phyloP scores from a whole-genome alignment of 2,329 filamentous ascomycete species.

The Colletotrichum sp. region DNA sequence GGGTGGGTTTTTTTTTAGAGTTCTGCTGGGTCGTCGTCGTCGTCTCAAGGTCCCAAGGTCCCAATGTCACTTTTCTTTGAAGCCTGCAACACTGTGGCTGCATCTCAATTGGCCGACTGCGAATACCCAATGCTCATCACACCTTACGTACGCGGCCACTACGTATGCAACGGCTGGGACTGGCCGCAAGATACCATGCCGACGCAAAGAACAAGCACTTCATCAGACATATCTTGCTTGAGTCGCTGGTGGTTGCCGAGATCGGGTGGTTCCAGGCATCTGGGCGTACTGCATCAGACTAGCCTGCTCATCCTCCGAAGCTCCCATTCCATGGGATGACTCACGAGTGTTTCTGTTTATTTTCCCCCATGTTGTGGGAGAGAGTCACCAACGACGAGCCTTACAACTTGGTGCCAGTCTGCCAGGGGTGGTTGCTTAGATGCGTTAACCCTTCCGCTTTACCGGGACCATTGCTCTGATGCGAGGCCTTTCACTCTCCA shows the following conservation, averaged over 20 bases:
- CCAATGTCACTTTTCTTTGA: neutral
- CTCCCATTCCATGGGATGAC: slow-evolving; percentile 3
- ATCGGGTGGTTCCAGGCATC: neutral
- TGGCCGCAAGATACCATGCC: neutral
- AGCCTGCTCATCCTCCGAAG: neutral
- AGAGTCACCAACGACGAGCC: neutral
- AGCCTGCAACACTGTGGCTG: neutral
- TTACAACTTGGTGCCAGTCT: neutral
- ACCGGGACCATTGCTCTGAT: neutral
- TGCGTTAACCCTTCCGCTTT: slow-evolving; percentile 1
- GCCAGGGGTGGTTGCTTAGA: neutral
- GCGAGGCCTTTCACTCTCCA: neutral
- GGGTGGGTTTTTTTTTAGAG: neutral
- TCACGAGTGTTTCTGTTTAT: slow-evolving; percentile 10
- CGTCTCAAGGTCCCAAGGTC: neutral
- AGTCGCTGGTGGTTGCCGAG: neutral
- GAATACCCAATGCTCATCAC: neutral
- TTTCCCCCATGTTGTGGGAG: neutral
- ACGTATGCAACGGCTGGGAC: neutral
- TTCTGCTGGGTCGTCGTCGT: slow-evolving; percentile 1
- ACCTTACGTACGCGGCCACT: neutral
- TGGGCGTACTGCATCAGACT: neutral
- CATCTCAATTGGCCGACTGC: neutral
- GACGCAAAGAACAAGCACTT: neutral
- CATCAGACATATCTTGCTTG: neutral